A percentile compares a stretch with the other conserved stretches of the same genome.
These are phyloP conservation scores for Yamadazyma mexicana DNA, from an alignment of 1,139 yeast genomes.

Conservation along the genomic window DNA sequence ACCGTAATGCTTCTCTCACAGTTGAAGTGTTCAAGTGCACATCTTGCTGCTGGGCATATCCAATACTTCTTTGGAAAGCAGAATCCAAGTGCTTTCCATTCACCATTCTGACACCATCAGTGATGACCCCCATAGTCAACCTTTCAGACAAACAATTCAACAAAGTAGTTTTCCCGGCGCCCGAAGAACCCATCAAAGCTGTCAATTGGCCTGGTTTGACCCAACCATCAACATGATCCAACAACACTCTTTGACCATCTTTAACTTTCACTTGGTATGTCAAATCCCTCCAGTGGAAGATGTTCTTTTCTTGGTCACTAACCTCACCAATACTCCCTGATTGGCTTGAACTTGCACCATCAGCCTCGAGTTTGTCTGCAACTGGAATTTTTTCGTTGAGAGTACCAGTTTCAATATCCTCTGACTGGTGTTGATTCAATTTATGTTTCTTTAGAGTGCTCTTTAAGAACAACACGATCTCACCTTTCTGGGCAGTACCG, in stretches of 20 bases:
- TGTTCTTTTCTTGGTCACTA: background rate
- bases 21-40: slow-evolving; percentile 72
- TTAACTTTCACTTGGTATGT: slow-evolving; percentile 73
- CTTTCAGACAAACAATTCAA: slow-evolving; percentile 77
- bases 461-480: slow-evolving; percentile 6
- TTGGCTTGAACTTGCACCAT: background rate
- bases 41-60: slow-evolving; percentile 85
- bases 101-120: slow-evolving; percentile 70
- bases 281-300: slow-evolving; percentile 57
- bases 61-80: slow-evolving; percentile 79
- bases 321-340: slow-evolving; percentile 15
- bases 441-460: slow-evolving; percentile 5
- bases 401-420: slow-evolving; percentile 4
- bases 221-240: slow-evolving; percentile 78
- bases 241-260: slow-evolving; percentile 59
- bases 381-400: slow-evolving; percentile 3
- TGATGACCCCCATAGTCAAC: slow-evolving; percentile 74
- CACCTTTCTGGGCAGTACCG: slow-evolving; percentile 8
- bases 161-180: slow-evolving; percentile 84
- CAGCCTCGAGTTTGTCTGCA: slow-evolving; percentile 5
- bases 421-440: slow-evolving; percentile 22
- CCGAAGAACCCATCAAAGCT: slow-evolving; percentile 78
- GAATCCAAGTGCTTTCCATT: slow-evolving; percentile 68
- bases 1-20: slow-evolving; percentile 74
- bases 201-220: slow-evolving; percentile 60